Evolutionary conservation across 345 rosid genomes (phyloP), one percentile per base, ranked within the genome.

Genomic region (Lepidium sativum): DNA sequence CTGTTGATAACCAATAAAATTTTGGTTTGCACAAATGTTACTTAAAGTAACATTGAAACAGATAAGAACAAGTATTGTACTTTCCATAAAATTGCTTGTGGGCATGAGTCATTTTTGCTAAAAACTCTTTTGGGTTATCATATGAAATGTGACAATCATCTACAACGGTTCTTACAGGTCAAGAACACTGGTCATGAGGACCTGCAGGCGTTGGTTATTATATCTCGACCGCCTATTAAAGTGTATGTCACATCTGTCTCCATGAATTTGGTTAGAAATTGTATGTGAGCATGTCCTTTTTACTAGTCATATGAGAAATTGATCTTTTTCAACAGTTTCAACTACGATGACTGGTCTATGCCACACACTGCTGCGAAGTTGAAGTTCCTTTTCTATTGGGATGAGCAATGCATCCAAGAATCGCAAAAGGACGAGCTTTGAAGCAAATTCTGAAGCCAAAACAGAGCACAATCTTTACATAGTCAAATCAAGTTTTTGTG

Each of bases 291-390:
- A 1, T 17, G 16, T 18, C 23, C 33, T 57, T 40, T 40, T 1
- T 17, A 50, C 42, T 38, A 70, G 1, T 40, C 71, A 31, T 49
- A 41, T 33, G 23, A 10, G 51, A 8, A 47, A 29, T 6, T 23
- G 1, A 2, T 9, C 16, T 2, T 6, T 20, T 48, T 47, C 16
- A 53, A 66, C 80, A 86, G 96, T 69, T 92, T 92, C 65, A 75
- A 63, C 32, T 86, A 89, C 16, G 84, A 85, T 2, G 91, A 86
- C 67, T 92, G 98, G 96, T 83, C 29, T 68, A 74, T 89, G 98
- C 98, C 97, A 53, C 97, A 86, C 62, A 82, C 79, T 56, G 98
- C 98, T 35, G 97, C 97, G n/a, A 87, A 78, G 78, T 74, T 89
- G 61, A 84, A 82, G 83, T 87, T 78, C 38, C 98, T 94, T 0